Conservation (phyloP, 2,329 filamentous ascomycete genomes). For the Aspergillus piperis region DNA sequence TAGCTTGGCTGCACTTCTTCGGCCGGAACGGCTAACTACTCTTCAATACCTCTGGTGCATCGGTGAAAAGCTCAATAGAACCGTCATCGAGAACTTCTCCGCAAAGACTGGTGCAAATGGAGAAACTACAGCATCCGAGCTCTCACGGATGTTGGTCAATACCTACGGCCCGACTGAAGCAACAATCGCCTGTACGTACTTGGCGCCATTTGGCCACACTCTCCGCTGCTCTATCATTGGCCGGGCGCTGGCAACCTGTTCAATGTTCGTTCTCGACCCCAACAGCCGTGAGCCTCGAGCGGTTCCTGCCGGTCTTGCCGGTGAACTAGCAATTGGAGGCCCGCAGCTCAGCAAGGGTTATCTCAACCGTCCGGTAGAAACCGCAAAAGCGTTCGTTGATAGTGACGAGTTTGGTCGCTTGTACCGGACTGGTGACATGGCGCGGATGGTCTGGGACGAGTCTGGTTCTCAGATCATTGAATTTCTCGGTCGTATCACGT, state of each 20-base stretch:
- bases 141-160: constrained; percentile 30
- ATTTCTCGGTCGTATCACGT: constrained; percentile 75
- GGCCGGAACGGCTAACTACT: constrained; percentile 27
- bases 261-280: constrained; percentile 33
- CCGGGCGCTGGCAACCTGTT: constrained; percentile 37
- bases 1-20: constrained; percentile 39
- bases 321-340: constrained; percentile 48
- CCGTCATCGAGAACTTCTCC: constrained; percentile 37
- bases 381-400: constrained; percentile 28
- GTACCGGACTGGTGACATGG: constrained; percentile 39
- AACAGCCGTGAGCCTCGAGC: constrained; percentile 31
- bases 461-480: constrained; percentile 57
- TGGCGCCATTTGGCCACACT: constrained; percentile 22
- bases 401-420: constrained; percentile 50
- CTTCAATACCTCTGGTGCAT: constrained; percentile 37
- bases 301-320: constrained; percentile 44
- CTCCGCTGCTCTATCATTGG: constrained; percentile 41
- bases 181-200: constrained; percentile 31
- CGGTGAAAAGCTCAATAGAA: constrained; percentile 37
- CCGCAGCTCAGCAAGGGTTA: constrained; percentile 35
- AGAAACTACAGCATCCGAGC: background rate
- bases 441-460: constrained; percentile 65
- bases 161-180: constrained; percentile 39
- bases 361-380: constrained; percentile 28
- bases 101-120: background rate